Conservation (phyloP, 192 early-diverging fungal genomes). For the Podochytrium sp. region DNA sequence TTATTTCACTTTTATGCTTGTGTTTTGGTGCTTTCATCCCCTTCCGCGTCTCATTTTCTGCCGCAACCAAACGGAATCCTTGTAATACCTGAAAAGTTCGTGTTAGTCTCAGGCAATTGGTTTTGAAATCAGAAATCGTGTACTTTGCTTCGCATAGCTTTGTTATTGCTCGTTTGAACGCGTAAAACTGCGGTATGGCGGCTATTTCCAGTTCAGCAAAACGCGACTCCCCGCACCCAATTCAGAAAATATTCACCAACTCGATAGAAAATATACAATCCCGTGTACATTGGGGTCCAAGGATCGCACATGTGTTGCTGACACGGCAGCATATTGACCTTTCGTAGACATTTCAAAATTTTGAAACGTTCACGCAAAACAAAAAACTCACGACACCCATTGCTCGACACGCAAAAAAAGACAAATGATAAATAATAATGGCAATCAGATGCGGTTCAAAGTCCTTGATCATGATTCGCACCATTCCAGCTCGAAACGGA, state of each 20-base stretch:
- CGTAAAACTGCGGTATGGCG: slow-evolving; percentile 44
- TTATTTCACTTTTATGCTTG: neutral
- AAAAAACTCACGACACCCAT: slow-evolving; percentile 39
- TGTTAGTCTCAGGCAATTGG: neutral
- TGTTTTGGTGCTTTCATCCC: neutral
- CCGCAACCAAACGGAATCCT: slow-evolving; percentile 47
- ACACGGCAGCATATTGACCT: slow-evolving; percentile 35
- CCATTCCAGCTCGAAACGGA: slow-evolving; percentile 52
- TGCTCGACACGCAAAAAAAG: slow-evolving; percentile 35
- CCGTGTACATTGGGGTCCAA: slow-evolving; percentile 39
- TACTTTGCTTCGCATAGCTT: slow-evolving; percentile 54
- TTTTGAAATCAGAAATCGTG: neutral
- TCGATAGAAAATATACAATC: slow-evolving; percentile 41
- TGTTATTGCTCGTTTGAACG: slow-evolving; percentile 35
- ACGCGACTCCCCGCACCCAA: neutral
- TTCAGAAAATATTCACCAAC: slow-evolving; percentile 29
- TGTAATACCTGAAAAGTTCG: slow-evolving; percentile 37
- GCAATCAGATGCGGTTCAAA: slow-evolving; percentile 40
- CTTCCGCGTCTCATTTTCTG: slow-evolving; percentile 24
- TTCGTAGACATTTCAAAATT: neutral
- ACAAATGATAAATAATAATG: slow-evolving; percentile 25
- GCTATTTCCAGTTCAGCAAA: slow-evolving; percentile 15
- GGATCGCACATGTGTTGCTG: slow-evolving; percentile 36
- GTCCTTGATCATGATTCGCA: slow-evolving; percentile 47
- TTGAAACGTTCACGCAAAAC: neutral